These are phyloP conservation scores for Eleusine coracana DNA, from an alignment of 176 grass and related monocot species.

Conservation along the genomic window DNA sequence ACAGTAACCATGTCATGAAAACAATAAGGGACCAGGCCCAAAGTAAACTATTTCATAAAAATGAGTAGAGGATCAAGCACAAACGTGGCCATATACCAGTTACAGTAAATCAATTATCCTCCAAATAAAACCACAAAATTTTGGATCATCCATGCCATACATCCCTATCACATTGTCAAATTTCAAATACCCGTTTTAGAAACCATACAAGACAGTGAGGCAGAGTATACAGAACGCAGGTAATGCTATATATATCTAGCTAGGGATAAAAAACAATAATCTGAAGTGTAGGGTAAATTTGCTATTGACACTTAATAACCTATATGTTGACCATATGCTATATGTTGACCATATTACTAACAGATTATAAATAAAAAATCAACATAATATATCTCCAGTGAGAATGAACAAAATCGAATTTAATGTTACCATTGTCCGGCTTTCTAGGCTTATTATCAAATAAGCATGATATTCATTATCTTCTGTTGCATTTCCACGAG, in stretches of 20 bases:
- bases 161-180: neutral
- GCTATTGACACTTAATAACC: neutral
- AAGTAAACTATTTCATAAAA: too few relatives aligned
- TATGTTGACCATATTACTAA: neutral
- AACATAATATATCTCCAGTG: neutral
- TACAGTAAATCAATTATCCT: neutral
- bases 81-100: neutral
- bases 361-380: conserved; percentile 1
- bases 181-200: neutral
- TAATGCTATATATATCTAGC: neutral
- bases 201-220: neutral
- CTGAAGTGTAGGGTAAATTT: neutral
- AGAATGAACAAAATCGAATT: conserved; percentile 18
- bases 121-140: neutral
- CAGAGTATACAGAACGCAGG: neutral
- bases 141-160: neutral
- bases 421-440: conserved; percentile 78
- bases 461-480: conserved; percentile 98
- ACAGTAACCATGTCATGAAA: too few relatives aligned
- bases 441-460: conserved; percentile 96
- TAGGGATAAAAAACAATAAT: conserved; percentile 9
- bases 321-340: neutral
- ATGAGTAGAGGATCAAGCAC: neutral
- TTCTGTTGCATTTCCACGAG: conserved; percentile 68
- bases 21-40: neutral